These are phyloP conservation scores for Saccharomyces pastorianus DNA, from an alignment of 1,139 yeast genomes.

Conservation along the genomic window DNA sequence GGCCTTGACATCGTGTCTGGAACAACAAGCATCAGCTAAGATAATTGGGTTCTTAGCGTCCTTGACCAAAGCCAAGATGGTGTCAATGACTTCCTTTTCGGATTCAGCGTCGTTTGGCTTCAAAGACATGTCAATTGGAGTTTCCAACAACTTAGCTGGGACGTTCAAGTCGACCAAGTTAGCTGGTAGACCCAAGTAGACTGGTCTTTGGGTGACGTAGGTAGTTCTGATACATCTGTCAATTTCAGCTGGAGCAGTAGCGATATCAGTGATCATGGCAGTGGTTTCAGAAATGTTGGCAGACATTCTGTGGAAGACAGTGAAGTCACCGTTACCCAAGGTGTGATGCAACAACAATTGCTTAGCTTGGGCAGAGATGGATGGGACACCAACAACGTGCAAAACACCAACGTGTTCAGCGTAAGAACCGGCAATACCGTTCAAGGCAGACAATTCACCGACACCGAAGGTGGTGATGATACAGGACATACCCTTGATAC, in stretches of 20 bases:
- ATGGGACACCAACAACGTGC: slow-evolving; percentile 77
- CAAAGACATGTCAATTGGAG: slow-evolving; percentile 56
- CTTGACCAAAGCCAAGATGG: slow-evolving; percentile 44
- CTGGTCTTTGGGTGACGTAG: slow-evolving; percentile 68
- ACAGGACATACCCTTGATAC: slow-evolving; percentile 53
- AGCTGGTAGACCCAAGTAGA: slow-evolving; percentile 75
- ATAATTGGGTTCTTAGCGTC: slow-evolving; percentile 62
- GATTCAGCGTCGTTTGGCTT: slow-evolving; percentile 61
- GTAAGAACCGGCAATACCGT: slow-evolving; percentile 76
- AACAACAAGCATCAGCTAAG: slow-evolving; percentile 81
- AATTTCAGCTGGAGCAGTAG: slow-evolving; percentile 57
- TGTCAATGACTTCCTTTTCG: slow-evolving; percentile 62
- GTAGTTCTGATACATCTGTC: slow-evolving; percentile 73
- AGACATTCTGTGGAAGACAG: slow-evolving; percentile 70
- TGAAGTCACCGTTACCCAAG: slow-evolving; percentile 77
- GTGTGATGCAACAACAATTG: slow-evolving; percentile 57
- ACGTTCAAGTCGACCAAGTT: slow-evolving; percentile 64
- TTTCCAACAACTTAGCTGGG: slow-evolving; percentile 46
- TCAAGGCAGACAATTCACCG: slow-evolving; percentile 78
- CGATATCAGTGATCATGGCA: slow-evolving; percentile 52
- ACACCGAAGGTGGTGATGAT: slow-evolving; percentile 71
- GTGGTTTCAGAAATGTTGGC: slow-evolving; percentile 60
- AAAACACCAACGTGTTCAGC: slow-evolving; percentile 73
- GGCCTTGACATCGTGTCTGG: slow-evolving; percentile 59
- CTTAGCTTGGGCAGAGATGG: slow-evolving; percentile 56